Evolutionary conservation across 106 monocot species (phyloP).

Genomic region (Posidonia australis): DNA sequence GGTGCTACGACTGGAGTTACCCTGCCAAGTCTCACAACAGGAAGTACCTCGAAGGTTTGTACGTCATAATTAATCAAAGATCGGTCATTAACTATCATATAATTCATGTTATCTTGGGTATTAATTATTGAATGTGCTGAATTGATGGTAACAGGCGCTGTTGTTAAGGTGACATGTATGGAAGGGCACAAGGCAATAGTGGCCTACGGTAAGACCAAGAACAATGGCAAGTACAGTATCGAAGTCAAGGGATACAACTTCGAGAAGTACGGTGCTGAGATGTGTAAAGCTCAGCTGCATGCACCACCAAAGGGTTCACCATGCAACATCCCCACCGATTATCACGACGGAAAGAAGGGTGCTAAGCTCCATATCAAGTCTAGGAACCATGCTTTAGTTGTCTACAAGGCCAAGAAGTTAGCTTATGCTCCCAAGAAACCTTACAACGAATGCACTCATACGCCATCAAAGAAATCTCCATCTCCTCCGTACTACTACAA

Average conservation of each 20-base stretch:
- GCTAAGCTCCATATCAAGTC: slow-evolving; percentile 22
- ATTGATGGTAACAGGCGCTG: slow-evolving; percentile 27
- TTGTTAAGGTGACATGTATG: slow-evolving; percentile 45
- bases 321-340: slow-evolving; percentile 34
- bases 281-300: slow-evolving; percentile 34
- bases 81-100: too few relatives aligned
- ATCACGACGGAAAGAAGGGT: slow-evolving; percentile 29
- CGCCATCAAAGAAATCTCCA: background rate
- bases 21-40: slow-evolving; percentile 7
- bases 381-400: slow-evolving; percentile 13
- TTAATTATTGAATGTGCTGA: too few relatives aligned
- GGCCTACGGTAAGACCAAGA: slow-evolving; percentile 30
- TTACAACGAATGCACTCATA: slow-evolving; percentile 26
- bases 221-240: slow-evolving; percentile 34
- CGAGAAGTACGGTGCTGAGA: slow-evolving; percentile 30
- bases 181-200: slow-evolving; percentile 13
- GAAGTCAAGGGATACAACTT: slow-evolving; percentile 29
- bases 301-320: slow-evolving; percentile 40
- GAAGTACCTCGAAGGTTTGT: slow-evolving; percentile 10
- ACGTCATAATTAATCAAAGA: background rate
- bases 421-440: slow-evolving; percentile 37
- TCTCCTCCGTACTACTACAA: slow-evolving; percentile 18
- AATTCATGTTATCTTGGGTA: too few relatives aligned
- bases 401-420: slow-evolving; percentile 33
- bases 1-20: slow-evolving; percentile 14